Percentiles rank a stretch among this genome's conserved stretches.
phyloP scores from a whole-genome alignment of 225 moss, liverwort and hornwort species.

The Neckera pumila region DNA sequence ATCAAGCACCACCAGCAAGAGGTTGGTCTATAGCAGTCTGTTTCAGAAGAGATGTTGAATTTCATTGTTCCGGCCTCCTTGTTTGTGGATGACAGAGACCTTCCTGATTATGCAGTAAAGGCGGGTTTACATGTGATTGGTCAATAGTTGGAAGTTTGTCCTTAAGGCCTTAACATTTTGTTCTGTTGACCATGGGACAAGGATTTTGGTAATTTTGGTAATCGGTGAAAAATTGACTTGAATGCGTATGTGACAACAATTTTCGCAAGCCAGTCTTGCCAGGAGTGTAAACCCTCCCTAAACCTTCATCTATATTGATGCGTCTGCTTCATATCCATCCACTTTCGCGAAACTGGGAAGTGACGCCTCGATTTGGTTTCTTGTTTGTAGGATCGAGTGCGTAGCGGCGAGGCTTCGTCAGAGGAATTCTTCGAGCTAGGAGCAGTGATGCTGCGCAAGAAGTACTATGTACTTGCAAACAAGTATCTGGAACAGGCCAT shows the following conservation, averaged over 20 bases:
- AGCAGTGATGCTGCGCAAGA: conserved; percentile 90
- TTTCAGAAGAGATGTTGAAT: neutral
- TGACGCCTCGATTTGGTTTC: neutral
- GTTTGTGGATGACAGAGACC: neutral
- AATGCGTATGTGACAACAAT: neutral
- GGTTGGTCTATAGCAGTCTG: neutral
- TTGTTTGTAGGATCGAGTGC: conserved; percentile 70
- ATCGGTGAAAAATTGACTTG: neutral
- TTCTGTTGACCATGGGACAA: neutral
- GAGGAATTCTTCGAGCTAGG: conserved; percentile 95
- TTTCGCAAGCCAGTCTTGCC: neutral
- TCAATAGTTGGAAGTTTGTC: neutral
- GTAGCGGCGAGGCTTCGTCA: conserved; percentile 79
- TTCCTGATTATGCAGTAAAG: neutral
- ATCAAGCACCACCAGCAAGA: neutral
- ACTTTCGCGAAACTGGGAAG: neutral
- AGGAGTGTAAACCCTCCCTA: neutral
- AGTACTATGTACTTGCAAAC: conserved; percentile 66
- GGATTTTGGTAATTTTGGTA: neutral
- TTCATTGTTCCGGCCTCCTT: neutral
- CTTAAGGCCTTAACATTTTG: neutral
- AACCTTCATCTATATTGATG: neutral
- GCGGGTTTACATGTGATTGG: neutral
- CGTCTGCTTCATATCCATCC: neutral
- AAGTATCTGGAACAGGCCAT: conserved; percentile 90